Base-by-base conservation (phyloP, 2,329 filamentous ascomycete genomes). In the Apiospora kogelbergensis region DNA sequence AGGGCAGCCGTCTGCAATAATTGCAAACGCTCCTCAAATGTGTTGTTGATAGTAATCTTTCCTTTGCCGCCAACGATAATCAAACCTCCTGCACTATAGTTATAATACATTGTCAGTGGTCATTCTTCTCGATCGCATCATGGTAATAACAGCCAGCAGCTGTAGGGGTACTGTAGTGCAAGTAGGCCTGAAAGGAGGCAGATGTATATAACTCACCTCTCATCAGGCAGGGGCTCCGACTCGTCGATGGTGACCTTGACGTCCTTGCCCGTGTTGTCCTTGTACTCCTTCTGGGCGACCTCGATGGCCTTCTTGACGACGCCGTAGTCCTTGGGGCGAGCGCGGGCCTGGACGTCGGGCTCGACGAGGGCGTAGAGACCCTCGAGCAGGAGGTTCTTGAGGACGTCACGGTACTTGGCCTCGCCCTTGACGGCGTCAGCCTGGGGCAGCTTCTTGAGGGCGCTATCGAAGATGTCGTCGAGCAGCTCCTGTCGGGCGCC, bases 11-110 rank as follows among this genome's bases (percentile, higher is more conserved):
- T 90, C 83, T 97, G 92, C 73, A 98, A 89, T 71, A 98, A 86
- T 77, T 88, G 89, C 81, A 99, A 86, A 74, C 96, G 91, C 79
- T 97, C 93, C 80, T 98, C 96, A 75, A 98, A 93, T 68, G 96
- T 98, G 86, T 99, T 98, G 88, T 98, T 95, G 81, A 99, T 95
- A 77, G 97, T 94, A 80, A 99, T 98, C 87, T 95, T 98, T 80
- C 96, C 96, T 73, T 86, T 87, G 74, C 92, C 91, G 73, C 95
- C 94, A 68, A 97, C 83, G 73, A 99, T 90, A 69, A 88, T 80
- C 69, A 97, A 86, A 76, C 96, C 96, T 70, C 96, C 96, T 70
- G 94, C 87, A 77, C 96, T 98, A 74, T 71, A 66, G 40, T 6
- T 67, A 66, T 2, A 3, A 60, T 10, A 13, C 4, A 37, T 60